Percentiles rank a stretch among this genome's conserved stretches.
phyloP scores from a whole-genome alignment of 441 rosid genomes.

The Eruca vesicaria region DNA sequence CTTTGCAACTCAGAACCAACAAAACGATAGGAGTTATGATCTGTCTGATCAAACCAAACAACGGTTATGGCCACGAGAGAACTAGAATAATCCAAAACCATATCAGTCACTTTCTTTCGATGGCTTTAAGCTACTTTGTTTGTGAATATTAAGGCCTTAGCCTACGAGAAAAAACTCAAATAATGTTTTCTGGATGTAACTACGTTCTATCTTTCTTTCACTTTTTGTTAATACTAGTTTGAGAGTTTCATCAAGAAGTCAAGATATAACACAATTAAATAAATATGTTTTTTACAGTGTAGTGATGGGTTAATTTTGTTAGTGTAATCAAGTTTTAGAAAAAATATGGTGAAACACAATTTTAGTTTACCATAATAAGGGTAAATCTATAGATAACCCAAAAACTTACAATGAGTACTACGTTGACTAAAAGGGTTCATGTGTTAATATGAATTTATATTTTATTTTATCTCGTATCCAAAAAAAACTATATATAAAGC shows the following conservation, averaged over 20 bases:
- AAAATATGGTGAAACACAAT: no score
- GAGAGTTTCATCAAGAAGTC: not conserved
- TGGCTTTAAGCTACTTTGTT: no score
- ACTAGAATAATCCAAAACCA: not conserved
- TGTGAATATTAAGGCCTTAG: no score
- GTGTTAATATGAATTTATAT: no score
- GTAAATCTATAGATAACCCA: no score
- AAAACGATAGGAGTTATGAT: not conserved
- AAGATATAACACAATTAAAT: not conserved
- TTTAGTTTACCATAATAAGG: no score
- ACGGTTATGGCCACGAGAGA: not conserved
- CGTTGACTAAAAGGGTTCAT: no score
- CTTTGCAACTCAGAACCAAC: not conserved
- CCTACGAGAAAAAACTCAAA: not conserved
- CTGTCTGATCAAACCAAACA: not conserved
- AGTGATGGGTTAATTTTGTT: no score
- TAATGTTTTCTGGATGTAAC: not conserved
- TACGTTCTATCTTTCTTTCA: not conserved
- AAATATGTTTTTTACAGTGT: not conserved
- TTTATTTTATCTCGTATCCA: not conserved
- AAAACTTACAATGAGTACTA: no score
- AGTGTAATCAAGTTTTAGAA: no score
- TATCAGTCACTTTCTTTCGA: not conserved
- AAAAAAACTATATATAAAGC: not conserved
- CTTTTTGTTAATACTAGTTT: not conserved